These are phyloP conservation scores for Lentinula boryana DNA, from an alignment of 768 basidiomycete species.

Conservation along the genomic window DNA sequence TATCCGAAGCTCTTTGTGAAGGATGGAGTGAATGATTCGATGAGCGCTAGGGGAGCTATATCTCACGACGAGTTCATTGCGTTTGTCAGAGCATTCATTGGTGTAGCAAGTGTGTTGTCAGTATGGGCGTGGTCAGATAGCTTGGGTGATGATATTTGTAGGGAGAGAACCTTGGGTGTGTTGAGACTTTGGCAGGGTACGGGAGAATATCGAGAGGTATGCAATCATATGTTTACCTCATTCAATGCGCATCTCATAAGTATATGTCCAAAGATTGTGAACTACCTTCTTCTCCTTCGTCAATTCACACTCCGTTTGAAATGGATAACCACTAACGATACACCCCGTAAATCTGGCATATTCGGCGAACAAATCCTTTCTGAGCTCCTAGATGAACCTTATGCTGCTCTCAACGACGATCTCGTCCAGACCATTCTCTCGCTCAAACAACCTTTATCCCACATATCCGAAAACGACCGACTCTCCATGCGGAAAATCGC, in stretches of 20 bases:
- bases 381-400: constrained; percentile 55
- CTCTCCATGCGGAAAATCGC: constrained; percentile 56
- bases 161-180: constrained; percentile 58
- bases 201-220: constrained; percentile 70
- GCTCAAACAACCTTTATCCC: constrained; percentile 53
- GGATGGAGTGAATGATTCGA: constrained; percentile 10
- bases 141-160: constrained; percentile 55
- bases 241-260: constrained; percentile 7
- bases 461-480: constrained; percentile 56
- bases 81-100: constrained; percentile 62
- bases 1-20: constrained; percentile 35
- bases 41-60: constrained; percentile 13
- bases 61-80: constrained; percentile 55
- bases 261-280: constrained; percentile 49
- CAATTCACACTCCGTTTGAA: constrained; percentile 69
- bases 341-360: constrained; percentile 57
- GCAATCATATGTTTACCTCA: constrained; percentile 8
- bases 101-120: constrained; percentile 59
- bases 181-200: constrained; percentile 60
- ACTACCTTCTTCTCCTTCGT: constrained; percentile 64
- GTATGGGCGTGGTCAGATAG: constrained; percentile 82
- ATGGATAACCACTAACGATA: constrained; percentile 63
- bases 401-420: constrained; percentile 51
- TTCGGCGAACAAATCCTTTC: constrained; percentile 66
- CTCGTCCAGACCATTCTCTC: constrained; percentile 54